Evolutionary conservation across 257 asterid species (phyloP).

Genomic region (Solanum verrucosum): DNA sequence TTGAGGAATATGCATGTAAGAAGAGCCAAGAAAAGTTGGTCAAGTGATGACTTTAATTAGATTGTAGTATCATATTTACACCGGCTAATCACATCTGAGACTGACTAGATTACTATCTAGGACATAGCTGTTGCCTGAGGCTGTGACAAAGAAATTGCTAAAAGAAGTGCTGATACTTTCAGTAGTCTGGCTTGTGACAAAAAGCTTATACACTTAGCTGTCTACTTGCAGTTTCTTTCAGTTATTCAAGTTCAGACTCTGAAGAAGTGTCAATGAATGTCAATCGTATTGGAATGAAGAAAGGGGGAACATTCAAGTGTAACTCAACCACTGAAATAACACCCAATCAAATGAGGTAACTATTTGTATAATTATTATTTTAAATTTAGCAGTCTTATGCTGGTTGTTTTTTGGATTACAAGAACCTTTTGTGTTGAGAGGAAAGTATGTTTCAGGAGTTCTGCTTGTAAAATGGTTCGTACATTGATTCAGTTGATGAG

Average conservation of each 20-base stretch:
- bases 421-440: constrained; percentile 1
- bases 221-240: constrained; percentile 66
- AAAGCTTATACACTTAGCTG: background rate
- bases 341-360: constrained; percentile 85
- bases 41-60: background rate
- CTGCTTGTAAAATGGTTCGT: constrained; percentile 94
- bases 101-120: background rate
- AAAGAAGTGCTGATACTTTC: background rate
- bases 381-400: background rate
- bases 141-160: background rate
- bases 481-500: constrained; percentile 85
- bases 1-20: constrained; percentile 92
- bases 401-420: background rate
- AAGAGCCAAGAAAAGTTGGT: background rate
- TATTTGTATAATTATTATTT: background rate
- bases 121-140: background rate
- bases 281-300: constrained; percentile 71
- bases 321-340: constrained; percentile 66
- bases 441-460: constrained; percentile 50
- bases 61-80: background rate
- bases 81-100: background rate
- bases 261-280: constrained; percentile 90
- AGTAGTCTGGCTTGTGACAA: background rate
- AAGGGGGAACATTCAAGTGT: constrained; percentile 62
- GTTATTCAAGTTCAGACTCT: constrained; percentile 64